Evolutionary conservation across 495 filamentous ascomycete genomes (phyloP).

Genomic region (Neurospora sp.): DNA sequence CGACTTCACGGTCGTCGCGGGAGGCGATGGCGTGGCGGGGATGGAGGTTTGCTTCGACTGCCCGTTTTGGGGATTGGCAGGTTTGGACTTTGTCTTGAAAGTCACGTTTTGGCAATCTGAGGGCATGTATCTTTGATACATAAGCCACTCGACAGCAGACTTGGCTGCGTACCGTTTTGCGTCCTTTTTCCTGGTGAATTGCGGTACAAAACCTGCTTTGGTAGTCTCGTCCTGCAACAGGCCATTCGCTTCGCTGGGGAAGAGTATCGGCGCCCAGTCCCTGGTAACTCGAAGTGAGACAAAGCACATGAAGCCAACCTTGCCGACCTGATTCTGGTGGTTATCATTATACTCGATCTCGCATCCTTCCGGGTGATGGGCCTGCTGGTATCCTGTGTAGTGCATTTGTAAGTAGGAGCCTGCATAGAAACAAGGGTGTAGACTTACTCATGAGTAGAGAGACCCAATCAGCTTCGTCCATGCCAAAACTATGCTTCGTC

Average conservation of each 20-base stretch:
- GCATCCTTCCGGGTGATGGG: constrained; percentile 2
- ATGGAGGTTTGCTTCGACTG: neutral
- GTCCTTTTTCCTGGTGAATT: constrained; percentile 31
- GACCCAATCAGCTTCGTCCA: constrained; percentile 28
- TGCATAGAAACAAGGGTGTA: neutral
- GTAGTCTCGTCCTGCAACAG: constrained; percentile 4
- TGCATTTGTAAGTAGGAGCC: neutral
- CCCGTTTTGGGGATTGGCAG: neutral
- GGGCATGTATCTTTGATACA: constrained; percentile 15
- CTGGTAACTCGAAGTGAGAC: constrained; percentile 2
- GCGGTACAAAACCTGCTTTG: constrained; percentile 3
- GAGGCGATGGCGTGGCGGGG: neutral
- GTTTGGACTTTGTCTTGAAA: neutral
- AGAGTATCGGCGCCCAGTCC: constrained; percentile 9
- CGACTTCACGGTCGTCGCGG: neutral
- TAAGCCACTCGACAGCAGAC: constrained; percentile 31
- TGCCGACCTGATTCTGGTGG: neutral
- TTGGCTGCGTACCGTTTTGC: constrained; percentile 37
- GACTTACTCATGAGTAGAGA: constrained; percentile 24
- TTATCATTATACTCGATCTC: constrained; percentile 1
- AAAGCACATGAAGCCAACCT: constrained; percentile 6
- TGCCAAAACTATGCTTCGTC: constrained; percentile 12
- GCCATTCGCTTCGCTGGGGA: constrained; percentile 19
- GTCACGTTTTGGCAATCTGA: constrained; percentile 6
- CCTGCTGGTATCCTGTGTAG: constrained; percentile 11